Evolutionary conservation across 345 rosid genomes (phyloP), one percentile per base, ranked within the genome.

Genomic region (Streptanthus diversifolius): DNA sequence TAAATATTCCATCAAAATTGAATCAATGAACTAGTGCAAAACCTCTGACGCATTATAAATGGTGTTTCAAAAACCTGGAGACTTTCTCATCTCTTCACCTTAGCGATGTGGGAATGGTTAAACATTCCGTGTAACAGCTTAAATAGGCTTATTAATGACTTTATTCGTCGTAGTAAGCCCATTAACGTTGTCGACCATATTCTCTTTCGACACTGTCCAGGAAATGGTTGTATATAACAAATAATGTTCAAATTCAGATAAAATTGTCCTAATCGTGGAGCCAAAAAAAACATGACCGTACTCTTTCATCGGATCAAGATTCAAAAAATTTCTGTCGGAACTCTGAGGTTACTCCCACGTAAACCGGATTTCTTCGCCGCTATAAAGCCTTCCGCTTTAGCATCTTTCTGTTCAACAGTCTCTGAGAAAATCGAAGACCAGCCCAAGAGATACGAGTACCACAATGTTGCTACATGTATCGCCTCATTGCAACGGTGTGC

Each of bases 401-500:
- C 63, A 15, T 65, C 71, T 15, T 37, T 48, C 4, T 63, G 47
- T 33, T 70, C 71, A 4, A 63, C 75, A 37, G 10, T 70, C 13
- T 45, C 80, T 49, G 30, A 3, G 8, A 3, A n/a, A 47, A 47
- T 55, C 60, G 62, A 70, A 55, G 67, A 70, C 57, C 22, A 47
- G 0, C 17, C 39, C 2, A 48, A 47, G 40, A 64, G 56, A 64
- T 70, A 57, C 68, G 72, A 71, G 39, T 40, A 37, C 49, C 68
- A 77, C 56, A 67, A 62, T 76, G 73, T 81, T 36, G 71, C 81
- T 58, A 57, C 83, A 25, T 88, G 85, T 54, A 83, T 84, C 74
- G 82, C 86, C 36, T 13, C 87, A 27, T 63, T 88, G 32, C 87
- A 86, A 61, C 81, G 71, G 53, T 86, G 90, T 70, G 88, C 88